Base-by-base conservation (phyloP, 2,329 filamentous ascomycete genomes). In the Sporothrix globosa region DNA sequence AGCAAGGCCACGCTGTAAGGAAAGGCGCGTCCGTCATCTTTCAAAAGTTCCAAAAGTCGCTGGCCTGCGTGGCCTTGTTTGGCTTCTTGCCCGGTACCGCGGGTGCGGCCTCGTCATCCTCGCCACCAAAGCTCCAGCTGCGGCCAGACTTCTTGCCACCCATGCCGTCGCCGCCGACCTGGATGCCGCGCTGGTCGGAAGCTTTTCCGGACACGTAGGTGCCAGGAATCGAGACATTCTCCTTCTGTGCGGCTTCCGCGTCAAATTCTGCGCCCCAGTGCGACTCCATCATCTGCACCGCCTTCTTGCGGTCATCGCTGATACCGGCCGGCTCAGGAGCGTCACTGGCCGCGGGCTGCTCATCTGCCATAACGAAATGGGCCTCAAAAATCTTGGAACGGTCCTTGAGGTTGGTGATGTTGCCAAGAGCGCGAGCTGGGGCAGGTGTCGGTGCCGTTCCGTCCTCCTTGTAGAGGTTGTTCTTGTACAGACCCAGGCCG, bases 361-460 rank as follows among this genome's bases (percentile, higher is more conserved):
- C 83, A 77, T 97, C 93, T 7, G 85, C 84, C 82, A 96, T 90
- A 67, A 84, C 84, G 83, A 93, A 97, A 75, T 97, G 92, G 24
- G 89, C 80, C 65, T 89, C 89, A 75, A 96, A 94, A 78, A 92
- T 88, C 80, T 94, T 92, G 76, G 84, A 85, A 69, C 92, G 90
- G 79, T 90, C 87, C 77, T 89, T 88, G 71, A 90, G 84, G 79
- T 95, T 92, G 72, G 90, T 91, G 70, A 92, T 88, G 75, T 90
- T 88, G 65, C 85, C 86, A 13, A 92, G 83, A 11, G 90, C 80
- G 17, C 81, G 78, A 66, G 81, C 79, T 14, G 80, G 77, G 2
- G 75, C 80, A 2, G 72, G 72, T 17, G 82, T 77, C 13, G 77
- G 74, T 41, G 77, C 79, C 52, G 76, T 77, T 56, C 84, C 85